Evolutionary conservation across 2,329 filamentous ascomycete species (phyloP).

Genomic region (Colletotrichum caudatum): DNA sequence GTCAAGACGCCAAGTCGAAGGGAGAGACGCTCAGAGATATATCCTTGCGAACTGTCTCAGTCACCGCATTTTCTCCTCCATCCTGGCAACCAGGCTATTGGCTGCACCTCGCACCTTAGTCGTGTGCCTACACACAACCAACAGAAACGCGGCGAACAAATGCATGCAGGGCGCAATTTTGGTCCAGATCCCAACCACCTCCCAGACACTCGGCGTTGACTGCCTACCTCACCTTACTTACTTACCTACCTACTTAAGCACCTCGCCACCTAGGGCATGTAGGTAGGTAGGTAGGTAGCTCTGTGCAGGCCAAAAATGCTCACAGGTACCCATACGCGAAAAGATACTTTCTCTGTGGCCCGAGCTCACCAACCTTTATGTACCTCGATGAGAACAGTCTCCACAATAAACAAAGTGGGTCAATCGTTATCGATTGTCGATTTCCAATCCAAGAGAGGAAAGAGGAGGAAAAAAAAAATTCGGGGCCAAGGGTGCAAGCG

Average conservation of each 20-base stretch:
- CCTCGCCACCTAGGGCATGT: no score
- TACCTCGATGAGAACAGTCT: conserved; percentile 15
- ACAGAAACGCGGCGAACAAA: conserved; percentile 9
- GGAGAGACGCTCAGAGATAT: not conserved
- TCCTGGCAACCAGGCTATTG: not conserved
- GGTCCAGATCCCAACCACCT: conserved; percentile 21
- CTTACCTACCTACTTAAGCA: no score
- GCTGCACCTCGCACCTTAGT: not conserved
- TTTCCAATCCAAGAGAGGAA: conserved; percentile 7
- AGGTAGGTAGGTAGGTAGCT: not conserved
- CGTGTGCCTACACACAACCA: not conserved
- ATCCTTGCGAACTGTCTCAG: conserved; percentile 4
- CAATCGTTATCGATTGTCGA: conserved; percentile 37
- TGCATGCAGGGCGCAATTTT: conserved; percentile 28
- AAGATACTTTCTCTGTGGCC: not conserved
- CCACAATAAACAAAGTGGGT: not conserved
- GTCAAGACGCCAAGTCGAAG: conserved; percentile 18
- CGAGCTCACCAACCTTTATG: not conserved
- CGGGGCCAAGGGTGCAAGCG: conserved; percentile 16
- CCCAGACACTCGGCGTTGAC: conserved; percentile 8
- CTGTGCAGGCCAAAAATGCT: conserved; percentile 18
- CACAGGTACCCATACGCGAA: conserved; percentile 7
- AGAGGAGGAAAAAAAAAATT: conserved; percentile 29
- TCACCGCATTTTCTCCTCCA: conserved; percentile 21
- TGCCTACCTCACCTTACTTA: no score